Conservation (phyloP, 768 basidiomycete species). For the Naganishia antarctica region DNA sequence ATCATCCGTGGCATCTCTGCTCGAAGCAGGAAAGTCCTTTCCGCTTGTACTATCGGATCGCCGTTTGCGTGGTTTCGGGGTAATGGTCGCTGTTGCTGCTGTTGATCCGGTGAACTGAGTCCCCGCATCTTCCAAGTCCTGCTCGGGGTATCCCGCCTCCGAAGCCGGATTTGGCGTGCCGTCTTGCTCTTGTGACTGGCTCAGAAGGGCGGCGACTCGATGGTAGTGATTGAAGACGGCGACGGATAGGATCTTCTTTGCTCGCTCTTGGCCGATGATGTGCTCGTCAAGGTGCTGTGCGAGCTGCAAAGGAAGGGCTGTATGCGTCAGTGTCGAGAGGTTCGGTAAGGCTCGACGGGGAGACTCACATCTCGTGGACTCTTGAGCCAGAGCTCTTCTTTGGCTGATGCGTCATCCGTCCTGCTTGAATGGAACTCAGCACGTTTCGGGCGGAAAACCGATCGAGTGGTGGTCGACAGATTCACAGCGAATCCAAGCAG, state of each 20-base stretch:
- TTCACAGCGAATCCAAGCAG: background rate
- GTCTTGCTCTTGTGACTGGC: background rate
- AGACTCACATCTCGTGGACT: slow-evolving; percentile 24
- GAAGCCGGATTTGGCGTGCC: background rate
- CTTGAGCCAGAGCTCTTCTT: slow-evolving; percentile 23
- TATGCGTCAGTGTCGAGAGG: background rate
- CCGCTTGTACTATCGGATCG: background rate
- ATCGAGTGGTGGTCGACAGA: no score
- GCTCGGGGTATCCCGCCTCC: background rate
- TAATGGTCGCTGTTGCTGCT: background rate
- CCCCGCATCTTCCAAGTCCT: background rate
- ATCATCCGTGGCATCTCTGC: background rate
- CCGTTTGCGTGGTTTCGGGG: background rate
- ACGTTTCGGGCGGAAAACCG: background rate
- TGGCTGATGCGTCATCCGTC: background rate
- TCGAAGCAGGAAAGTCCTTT: background rate
- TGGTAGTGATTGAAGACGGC: slow-evolving; percentile 96
- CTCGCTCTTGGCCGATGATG: slow-evolving; percentile 82
- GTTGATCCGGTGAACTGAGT: background rate
- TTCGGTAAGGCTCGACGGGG: background rate
- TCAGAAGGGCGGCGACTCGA: slow-evolving; percentile 51
- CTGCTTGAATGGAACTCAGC: background rate
- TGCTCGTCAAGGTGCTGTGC: slow-evolving; percentile 80
- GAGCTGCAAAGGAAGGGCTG: slow-evolving; percentile 55
- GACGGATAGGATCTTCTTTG: slow-evolving; percentile 89